phyloP scores from a whole-genome alignment of 2,329 filamentous ascomycete genomes.

The Penicillium sp. region DNA sequence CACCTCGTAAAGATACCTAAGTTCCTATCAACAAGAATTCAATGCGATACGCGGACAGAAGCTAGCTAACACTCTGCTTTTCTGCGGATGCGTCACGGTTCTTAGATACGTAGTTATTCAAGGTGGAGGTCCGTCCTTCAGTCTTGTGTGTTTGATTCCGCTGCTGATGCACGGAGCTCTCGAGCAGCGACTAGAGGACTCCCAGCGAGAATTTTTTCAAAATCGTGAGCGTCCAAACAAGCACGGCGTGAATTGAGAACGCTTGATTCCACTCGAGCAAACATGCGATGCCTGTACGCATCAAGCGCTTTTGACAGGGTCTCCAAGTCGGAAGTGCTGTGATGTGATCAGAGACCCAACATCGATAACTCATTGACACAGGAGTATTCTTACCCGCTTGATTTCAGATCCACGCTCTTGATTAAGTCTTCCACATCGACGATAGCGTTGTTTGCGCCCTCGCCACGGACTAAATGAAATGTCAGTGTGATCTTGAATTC shows the following conservation, averaged over 20 bases:
- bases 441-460: slow-evolving; percentile 54
- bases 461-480: slow-evolving; percentile 46
- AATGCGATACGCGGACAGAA: too few species aligned
- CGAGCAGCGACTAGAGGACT: slow-evolving; percentile 38
- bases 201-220: slow-evolving; percentile 36
- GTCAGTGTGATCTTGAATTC: neutral
- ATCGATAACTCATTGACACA: neutral
- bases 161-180: slow-evolving; percentile 6
- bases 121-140: too few species aligned
- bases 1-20: too few species aligned
- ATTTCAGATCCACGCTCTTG: slow-evolving; percentile 21
- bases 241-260: slow-evolving; percentile 49
- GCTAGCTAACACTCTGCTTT: too few species aligned
- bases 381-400: slow-evolving; percentile 3
- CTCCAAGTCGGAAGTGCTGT: slow-evolving; percentile 10
- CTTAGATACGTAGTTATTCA: too few species aligned
- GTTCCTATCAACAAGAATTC: too few species aligned
- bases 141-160: too few species aligned
- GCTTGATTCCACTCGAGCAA: slow-evolving; percentile 40
- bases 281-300: slow-evolving; percentile 43
- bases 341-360: neutral
- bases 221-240: slow-evolving; percentile 52
- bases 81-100: too few species aligned
- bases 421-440: slow-evolving; percentile 46
- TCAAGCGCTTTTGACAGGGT: slow-evolving; percentile 11